Percentiles rank a stretch among this genome's conserved stretches.
phyloP scores from a whole-genome alignment of 306 rosid species.

The Acacia melanoxylon region DNA sequence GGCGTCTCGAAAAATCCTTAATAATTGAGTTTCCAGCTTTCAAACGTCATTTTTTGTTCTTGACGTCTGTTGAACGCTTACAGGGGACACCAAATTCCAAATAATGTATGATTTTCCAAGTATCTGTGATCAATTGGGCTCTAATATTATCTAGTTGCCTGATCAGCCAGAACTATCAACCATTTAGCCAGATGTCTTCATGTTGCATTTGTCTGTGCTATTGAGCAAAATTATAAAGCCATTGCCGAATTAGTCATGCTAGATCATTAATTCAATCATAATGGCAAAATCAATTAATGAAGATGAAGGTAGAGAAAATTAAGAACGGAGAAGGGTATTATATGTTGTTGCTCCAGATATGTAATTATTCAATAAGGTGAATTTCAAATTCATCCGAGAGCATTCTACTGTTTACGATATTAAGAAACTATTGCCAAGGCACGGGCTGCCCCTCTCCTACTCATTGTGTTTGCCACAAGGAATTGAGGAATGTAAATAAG shows the following conservation, averaged over 20 bases:
- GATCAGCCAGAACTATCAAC: not conserved
- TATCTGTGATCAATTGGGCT: not conserved
- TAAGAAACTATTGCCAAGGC: not conserved
- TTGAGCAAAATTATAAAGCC: not conserved
- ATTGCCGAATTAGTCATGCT: not conserved
- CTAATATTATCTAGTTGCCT: not conserved
- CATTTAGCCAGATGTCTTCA: not conserved
- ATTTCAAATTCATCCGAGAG: not conserved
- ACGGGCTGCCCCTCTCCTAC: too few relatives aligned
- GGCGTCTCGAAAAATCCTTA: not conserved
- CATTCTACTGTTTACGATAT: not conserved
- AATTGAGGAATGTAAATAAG: not conserved
- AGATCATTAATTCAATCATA: not conserved
- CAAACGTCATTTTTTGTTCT: conserved; percentile 7
- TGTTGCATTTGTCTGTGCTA: not conserved
- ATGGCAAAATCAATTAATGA: not conserved
- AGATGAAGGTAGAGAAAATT: not conserved
- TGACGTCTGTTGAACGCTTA: not conserved
- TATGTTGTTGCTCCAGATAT: not conserved
- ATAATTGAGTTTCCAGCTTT: not conserved
- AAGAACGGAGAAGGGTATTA: not conserved
- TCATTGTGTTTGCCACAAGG: not conserved
- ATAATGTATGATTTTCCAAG: not conserved
- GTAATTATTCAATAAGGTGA: not conserved
- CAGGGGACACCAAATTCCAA: not conserved